Conservation (phyloP, 805 yeast genomes). For the Ogataea trehalophila region DNA sequence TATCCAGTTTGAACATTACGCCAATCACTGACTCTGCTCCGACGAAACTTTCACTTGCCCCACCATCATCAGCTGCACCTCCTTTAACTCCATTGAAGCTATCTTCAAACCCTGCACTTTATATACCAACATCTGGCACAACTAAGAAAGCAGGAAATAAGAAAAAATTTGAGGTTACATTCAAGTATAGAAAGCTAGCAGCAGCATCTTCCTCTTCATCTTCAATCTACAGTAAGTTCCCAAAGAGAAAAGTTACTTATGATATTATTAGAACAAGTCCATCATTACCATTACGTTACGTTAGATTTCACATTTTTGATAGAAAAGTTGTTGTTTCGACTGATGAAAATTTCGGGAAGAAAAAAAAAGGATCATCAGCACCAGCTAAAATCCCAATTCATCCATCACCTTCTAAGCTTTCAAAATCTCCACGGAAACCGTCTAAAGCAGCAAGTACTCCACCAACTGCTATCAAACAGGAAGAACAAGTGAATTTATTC, state of each 20-base stretch:
- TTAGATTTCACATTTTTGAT: constrained; percentile 26
- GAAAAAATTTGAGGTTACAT: constrained; percentile 12
- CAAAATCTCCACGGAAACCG: background rate
- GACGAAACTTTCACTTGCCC: background rate
- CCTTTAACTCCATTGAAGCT: background rate
- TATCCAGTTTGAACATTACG: too few species aligned
- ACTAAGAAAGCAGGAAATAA: background rate
- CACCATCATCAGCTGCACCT: constrained; percentile 1
- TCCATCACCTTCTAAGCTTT: too few species aligned
- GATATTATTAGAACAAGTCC: constrained; percentile 17
- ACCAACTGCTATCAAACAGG: background rate
- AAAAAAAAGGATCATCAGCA: background rate
- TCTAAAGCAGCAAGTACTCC: background rate
- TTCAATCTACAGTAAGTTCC: background rate
- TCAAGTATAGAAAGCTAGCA: constrained; percentile 10
- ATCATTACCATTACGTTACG: constrained; percentile 30
- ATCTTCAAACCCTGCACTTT: background rate
- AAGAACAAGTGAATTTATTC: background rate
- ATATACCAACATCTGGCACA: background rate
- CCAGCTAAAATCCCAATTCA: too few species aligned
- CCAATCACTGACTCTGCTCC: background rate
- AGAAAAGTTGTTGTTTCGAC: constrained; percentile 24
- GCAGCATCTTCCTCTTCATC: background rate
- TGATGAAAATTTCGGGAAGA: constrained; percentile 19
- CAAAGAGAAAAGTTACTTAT: constrained; percentile 15